Evolutionary conservation across 305 asterid species (phyloP).

Genomic region (Plantago coronopus): DNA sequence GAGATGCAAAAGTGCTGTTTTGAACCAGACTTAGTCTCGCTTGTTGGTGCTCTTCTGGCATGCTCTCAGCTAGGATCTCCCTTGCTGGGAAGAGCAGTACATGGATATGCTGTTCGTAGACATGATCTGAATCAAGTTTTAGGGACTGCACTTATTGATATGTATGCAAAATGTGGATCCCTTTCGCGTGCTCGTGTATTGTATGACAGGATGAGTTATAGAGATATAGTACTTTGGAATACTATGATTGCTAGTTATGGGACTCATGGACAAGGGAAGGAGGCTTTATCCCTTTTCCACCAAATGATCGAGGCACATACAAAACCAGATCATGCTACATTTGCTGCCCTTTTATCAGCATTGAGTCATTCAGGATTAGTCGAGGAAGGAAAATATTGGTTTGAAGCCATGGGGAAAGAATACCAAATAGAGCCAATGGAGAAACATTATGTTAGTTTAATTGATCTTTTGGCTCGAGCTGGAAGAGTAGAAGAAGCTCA

Average conservation of each 20-base stretch:
- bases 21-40: conserved; percentile 53
- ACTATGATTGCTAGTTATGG: conserved; percentile 75
- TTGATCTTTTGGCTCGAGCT: conserved; percentile 77
- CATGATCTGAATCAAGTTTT: conserved; percentile 39
- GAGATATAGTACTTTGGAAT: conserved; percentile 66
- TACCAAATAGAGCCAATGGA: conserved; percentile 59
- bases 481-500: conserved; percentile 71
- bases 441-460: conserved; percentile 68
- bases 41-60: conserved; percentile 61
- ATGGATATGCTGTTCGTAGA: conserved; percentile 50
- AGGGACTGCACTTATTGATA: conserved; percentile 63
- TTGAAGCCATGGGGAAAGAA: conserved; percentile 47
- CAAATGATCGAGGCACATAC: conserved; percentile 36
- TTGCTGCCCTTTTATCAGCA: conserved; percentile 81
- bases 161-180: conserved; percentile 76
- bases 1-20: conserved; percentile 60
- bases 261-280: conserved; percentile 61
- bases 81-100: conserved; percentile 48
- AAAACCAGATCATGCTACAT: conserved; percentile 73
- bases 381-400: conserved; percentile 63
- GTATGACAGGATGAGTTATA: conserved; percentile 33
- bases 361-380: conserved; percentile 75
- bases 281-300: conserved; percentile 52
- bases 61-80: conserved; percentile 60
- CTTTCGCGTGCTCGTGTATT: conserved; percentile 43